These are phyloP conservation scores for Phytophthora sp. DNA, from an alignment of 352 stramenopile species.

Conservation along the genomic window DNA sequence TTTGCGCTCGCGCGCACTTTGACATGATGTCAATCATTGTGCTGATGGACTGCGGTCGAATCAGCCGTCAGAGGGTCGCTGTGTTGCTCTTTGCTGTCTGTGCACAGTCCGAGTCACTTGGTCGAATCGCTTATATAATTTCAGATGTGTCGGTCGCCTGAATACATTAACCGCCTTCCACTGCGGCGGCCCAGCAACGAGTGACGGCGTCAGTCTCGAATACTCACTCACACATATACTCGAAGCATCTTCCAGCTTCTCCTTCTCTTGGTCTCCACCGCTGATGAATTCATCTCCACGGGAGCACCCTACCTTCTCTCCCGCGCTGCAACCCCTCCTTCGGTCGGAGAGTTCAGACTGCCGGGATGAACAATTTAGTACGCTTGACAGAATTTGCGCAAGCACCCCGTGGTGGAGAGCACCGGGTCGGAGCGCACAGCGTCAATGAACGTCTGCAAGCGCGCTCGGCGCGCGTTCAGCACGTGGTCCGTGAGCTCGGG, in stretches of 20 bases:
- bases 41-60: not conserved
- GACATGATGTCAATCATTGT: not conserved
- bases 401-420: constrained; percentile 51
- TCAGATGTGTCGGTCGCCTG: constrained; percentile 7
- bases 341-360: constrained; percentile 28
- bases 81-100: constrained; percentile 8
- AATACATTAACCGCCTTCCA: constrained; percentile 14
- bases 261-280: constrained; percentile 1
- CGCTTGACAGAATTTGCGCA: constrained; percentile 83
- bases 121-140: constrained; percentile 25
- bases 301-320: constrained; percentile 7
- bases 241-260: constrained; percentile 20
- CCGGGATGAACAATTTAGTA: constrained; percentile 40
- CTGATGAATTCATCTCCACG: constrained; percentile 34
- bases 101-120: constrained; percentile 8
- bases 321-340: constrained; percentile 31
- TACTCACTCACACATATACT: constrained; percentile 34
- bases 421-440: constrained; percentile 46
- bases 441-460: constrained; percentile 74
- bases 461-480: constrained; percentile 59
- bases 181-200: constrained; percentile 19
- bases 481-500: constrained; percentile 70
- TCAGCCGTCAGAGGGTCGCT: not conserved
- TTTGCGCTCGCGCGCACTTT: not conserved
- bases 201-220: constrained; percentile 9